Evolutionary conservation across 345 rosid species (phyloP).

Genomic region (Citrus glauca): DNA sequence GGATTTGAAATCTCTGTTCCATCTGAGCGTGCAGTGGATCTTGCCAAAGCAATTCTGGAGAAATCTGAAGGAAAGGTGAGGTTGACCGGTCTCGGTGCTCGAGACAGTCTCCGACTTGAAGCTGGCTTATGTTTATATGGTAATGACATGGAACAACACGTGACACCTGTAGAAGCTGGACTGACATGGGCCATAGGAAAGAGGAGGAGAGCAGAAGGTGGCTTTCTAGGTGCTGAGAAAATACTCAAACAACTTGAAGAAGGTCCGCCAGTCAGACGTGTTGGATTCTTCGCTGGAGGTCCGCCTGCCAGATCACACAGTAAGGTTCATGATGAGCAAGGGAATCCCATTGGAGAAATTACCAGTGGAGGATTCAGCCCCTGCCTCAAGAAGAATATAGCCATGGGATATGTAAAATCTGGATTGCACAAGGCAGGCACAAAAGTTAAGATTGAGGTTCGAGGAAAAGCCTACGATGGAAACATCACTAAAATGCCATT

Average conservation of each 20-base stretch:
- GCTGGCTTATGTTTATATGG: conserved; percentile 92
- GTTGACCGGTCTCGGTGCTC: conserved; percentile 90
- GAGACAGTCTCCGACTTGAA: conserved; percentile 96
- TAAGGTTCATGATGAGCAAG: conserved; percentile 77
- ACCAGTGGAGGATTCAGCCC: conserved; percentile 99
- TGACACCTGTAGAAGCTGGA: conserved; percentile 88
- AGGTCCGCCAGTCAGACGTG: conserved; percentile 87
- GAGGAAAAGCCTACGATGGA: conserved; percentile 88
- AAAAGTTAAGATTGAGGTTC: conserved; percentile 69
- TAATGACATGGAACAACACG: conserved; percentile 95
- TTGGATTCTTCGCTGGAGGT: conserved; percentile 74
- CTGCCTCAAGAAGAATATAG: conserved; percentile 92
- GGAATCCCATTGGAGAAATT: conserved; percentile 77
- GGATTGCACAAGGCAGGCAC: conserved; percentile 85
- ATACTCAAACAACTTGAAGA: conserved; percentile 86
- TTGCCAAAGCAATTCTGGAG: conserved; percentile 89
- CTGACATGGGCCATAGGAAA: conserved; percentile 98
- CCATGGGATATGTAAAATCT: conserved; percentile 96
- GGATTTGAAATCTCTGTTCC: conserved; percentile 98
- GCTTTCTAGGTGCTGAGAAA: conserved; percentile 84
- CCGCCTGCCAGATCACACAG: conserved; percentile 96
- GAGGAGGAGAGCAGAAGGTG: conserved; percentile 92
- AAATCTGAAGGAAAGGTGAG: conserved; percentile 89
- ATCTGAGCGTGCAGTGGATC: conserved; percentile 74
- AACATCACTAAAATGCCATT: conserved; percentile 80